Percentiles rank a stretch among this genome's conserved stretches.
Conservation (phyloP, 345 rosid genomes). For the Citrus australasica region DNA sequence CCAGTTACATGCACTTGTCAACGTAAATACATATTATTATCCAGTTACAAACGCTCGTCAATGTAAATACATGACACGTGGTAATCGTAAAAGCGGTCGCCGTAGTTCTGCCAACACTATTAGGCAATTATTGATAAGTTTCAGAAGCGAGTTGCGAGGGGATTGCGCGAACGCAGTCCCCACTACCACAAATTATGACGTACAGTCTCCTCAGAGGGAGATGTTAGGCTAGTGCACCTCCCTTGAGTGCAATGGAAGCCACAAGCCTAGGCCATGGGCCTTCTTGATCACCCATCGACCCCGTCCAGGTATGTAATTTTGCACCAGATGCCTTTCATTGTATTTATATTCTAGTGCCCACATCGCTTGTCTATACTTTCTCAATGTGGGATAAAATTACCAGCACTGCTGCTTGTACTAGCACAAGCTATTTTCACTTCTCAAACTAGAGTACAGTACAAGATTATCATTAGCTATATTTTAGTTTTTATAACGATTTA, state of each 20-base stretch:
- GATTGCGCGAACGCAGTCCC: conserved; percentile 30
- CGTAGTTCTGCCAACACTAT: too few relatives aligned
- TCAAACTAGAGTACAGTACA: too few relatives aligned
- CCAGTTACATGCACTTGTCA: too few relatives aligned
- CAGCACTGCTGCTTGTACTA: neutral
- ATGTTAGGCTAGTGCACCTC: conserved; percentile 25
- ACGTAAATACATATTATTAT: too few relatives aligned
- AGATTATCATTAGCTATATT: neutral
- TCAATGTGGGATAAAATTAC: neutral
- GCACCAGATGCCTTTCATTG: fast-evolving
- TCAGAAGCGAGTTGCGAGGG: neutral
- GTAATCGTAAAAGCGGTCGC: too few relatives aligned
- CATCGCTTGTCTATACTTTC: neutral
- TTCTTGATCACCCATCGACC: conserved; percentile 27
- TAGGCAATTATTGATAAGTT: neutral
- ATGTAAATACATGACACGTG: too few relatives aligned
- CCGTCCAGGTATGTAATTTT: conserved; percentile 31
- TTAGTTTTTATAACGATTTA: neutral
- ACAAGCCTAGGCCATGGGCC: conserved; percentile 22
- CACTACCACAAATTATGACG: conserved; percentile 25
- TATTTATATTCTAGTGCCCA: neutral
- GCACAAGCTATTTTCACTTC: neutral
- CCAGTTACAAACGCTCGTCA: too few relatives aligned
- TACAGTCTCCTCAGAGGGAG: conserved; percentile 22
- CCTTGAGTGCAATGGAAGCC: conserved; percentile 19